These are phyloP conservation scores for Uronychia setigera DNA, from an alignment of 73 alveolate species.

Conservation along the genomic window DNA sequence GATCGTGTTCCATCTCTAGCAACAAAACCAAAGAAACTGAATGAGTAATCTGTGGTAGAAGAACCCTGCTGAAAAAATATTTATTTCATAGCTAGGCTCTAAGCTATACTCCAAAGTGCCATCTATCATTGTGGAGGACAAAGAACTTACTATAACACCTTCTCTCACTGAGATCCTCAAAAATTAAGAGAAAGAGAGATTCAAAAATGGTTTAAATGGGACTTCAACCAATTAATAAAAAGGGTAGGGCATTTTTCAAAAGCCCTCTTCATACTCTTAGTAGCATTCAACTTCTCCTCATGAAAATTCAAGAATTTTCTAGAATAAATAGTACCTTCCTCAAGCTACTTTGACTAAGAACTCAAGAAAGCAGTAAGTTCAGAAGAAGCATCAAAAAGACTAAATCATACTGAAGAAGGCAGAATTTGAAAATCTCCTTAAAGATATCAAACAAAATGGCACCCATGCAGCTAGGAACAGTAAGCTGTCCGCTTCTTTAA, in stretches of 20 bases:
- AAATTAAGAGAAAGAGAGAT: background rate
- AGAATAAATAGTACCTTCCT: background rate
- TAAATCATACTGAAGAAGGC: background rate
- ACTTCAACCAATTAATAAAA: too few species aligned
- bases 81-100: background rate
- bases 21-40: background rate
- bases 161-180: background rate
- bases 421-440: background rate
- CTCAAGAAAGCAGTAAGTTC: background rate
- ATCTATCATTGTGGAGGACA: too few species aligned
- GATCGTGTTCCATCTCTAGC: background rate
- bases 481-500: background rate
- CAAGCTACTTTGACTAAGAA: background rate
- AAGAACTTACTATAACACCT: too few species aligned
- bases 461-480: constrained; percentile 3
- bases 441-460: background rate
- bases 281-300: background rate
- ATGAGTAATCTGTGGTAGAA: background rate
- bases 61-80: background rate
- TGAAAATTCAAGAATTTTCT: background rate
- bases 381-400: background rate
- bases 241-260: background rate
- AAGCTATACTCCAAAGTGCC: background rate
- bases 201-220: too few species aligned
- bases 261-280: constrained; percentile 1